These are phyloP conservation scores for Pelargonium fulgidum DNA, from an alignment of 441 rosid species.

Conservation along the genomic window DNA sequence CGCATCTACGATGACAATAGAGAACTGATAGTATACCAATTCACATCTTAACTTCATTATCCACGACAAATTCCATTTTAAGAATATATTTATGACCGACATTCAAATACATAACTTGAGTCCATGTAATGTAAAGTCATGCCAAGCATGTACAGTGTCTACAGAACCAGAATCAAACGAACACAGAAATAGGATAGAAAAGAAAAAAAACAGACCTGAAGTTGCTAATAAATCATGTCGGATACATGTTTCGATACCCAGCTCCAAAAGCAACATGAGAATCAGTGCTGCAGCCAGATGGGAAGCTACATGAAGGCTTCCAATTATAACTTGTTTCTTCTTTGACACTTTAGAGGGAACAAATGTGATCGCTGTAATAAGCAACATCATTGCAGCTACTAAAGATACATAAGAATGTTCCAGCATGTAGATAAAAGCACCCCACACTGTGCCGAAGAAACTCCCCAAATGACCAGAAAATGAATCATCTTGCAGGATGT, in stretches of 20 bases:
- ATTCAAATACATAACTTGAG: not conserved
- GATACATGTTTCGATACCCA: constrained; percentile 88
- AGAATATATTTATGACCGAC: not conserved
- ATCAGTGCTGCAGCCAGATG: constrained; percentile 82
- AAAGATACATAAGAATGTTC: constrained; percentile 76
- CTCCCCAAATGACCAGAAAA: constrained; percentile 80
- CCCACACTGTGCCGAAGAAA: constrained; percentile 77
- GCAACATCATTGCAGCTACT: constrained; percentile 61
- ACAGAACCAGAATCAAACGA: not conserved
- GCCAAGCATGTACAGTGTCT: not conserved
- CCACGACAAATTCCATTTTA: not conserved
- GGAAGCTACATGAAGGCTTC: constrained; percentile 79
- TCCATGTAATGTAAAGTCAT: not conserved
- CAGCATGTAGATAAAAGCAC: constrained; percentile 52
- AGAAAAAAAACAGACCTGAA: constrained; percentile 47
- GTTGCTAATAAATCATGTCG: constrained; percentile 85
- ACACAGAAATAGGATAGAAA: constrained; percentile 1
- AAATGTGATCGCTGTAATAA: constrained; percentile 57
- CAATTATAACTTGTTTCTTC: constrained; percentile 68
- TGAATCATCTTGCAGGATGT: constrained; percentile 81
- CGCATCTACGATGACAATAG: not conserved
- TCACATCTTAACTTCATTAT: not conserved
- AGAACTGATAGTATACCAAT: not conserved
- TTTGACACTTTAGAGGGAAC: constrained; percentile 83
- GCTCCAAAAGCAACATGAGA: constrained; percentile 86